phyloP scores from a whole-genome alignment of 106 monocot species.

The Dendrobium nobile region DNA sequence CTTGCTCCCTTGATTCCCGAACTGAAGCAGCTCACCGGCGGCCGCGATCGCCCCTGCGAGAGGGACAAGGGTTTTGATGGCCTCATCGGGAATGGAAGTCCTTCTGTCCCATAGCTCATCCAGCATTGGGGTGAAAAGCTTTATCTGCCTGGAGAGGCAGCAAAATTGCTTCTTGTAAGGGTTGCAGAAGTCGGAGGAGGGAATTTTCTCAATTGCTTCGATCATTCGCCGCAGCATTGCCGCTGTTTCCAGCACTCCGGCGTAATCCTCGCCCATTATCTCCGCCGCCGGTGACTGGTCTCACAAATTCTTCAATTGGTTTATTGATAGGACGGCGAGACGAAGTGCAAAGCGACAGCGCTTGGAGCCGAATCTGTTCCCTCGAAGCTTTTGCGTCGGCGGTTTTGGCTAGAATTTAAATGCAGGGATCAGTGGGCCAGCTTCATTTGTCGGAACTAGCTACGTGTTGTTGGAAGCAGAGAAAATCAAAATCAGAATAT shows the following conservation, averaged over 20 bases:
- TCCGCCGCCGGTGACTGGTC: background rate
- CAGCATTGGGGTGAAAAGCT: background rate
- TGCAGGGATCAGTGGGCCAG: no score
- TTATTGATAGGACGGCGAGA: background rate
- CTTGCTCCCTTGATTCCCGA: background rate
- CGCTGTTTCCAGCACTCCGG: background rate
- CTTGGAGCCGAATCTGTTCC: no score
- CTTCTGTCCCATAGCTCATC: background rate
- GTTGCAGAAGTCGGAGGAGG: background rate
- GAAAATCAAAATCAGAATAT: no score
- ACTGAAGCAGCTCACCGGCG: background rate
- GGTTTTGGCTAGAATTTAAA: no score
- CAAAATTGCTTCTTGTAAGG: background rate
- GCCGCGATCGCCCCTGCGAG: background rate
- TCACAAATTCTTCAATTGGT: background rate
- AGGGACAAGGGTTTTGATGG: background rate
- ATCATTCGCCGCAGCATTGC: background rate
- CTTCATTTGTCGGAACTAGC: no score
- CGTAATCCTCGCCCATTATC: background rate
- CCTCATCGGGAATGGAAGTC: background rate
- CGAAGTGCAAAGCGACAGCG: no score
- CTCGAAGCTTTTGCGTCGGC: no score
- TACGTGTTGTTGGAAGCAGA: no score
- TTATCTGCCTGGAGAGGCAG: background rate
- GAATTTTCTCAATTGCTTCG: background rate